Conservation (phyloP, 75 land plant species). For the Azolla pinnata region DNA sequence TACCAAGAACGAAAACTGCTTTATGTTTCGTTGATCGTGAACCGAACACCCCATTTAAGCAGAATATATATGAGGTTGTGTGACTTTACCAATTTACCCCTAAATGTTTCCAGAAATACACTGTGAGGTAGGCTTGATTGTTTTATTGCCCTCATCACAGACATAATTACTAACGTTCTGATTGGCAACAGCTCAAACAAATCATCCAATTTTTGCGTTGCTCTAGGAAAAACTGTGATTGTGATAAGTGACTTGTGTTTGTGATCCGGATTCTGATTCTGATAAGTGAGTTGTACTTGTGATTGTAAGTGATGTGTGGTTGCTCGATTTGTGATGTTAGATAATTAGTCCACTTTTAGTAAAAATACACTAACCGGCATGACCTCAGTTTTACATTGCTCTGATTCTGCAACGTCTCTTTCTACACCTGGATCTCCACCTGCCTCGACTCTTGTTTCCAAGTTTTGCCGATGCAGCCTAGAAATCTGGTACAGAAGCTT, state of each 20-base stretch:
- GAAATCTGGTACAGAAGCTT: neutral
- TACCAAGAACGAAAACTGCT: neutral
- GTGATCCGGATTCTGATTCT: too few relatives aligned
- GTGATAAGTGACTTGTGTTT: too few relatives aligned
- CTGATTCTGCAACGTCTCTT: neutral
- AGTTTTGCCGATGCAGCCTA: neutral
- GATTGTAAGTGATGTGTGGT: too few relatives aligned
- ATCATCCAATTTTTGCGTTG: too few relatives aligned
- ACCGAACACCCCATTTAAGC: neutral
- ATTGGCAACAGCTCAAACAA: too few relatives aligned
- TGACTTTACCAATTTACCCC: neutral
- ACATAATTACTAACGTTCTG: too few relatives aligned
- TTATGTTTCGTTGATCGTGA: neutral
- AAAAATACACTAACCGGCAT: neutral
- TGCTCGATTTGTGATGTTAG: neutral
- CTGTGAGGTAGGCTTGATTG: neutral
- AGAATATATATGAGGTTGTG: neutral
- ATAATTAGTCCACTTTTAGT: neutral
- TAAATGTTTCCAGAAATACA: neutral
- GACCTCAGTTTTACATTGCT: neutral
- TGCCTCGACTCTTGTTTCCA: neutral
- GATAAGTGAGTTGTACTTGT: too few relatives aligned
- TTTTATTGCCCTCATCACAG: neutral
- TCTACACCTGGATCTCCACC: neutral
- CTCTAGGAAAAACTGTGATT: too few relatives aligned